A percentile compares a stretch with the other conserved stretches of the same genome.
These are phyloP conservation scores for Alternaria postmessia DNA, from an alignment of 2,329 filamentous ascomycete genomes.

Conservation along the genomic window DNA sequence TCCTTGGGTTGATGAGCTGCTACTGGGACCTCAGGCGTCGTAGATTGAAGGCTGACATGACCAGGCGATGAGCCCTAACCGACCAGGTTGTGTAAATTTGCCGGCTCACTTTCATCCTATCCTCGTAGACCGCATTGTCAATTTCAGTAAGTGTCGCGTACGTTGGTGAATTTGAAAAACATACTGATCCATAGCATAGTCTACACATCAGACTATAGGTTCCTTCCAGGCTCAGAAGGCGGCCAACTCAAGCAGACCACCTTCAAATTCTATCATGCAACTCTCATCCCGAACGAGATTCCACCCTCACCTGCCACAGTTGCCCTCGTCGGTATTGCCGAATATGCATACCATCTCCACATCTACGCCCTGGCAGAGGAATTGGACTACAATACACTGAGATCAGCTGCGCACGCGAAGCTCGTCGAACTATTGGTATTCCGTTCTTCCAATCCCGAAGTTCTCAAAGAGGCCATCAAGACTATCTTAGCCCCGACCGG, in stretches of 20 bases:
- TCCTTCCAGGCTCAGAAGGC: not conserved
- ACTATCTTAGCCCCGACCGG: not conserved
- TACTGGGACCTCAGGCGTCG: not conserved
- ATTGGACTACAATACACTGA: conserved; percentile 15
- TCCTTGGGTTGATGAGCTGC: not conserved
- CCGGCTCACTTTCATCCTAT: conserved; percentile 16
- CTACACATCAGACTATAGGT: conserved; percentile 22
- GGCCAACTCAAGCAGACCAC: not conserved
- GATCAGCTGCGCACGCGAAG: conserved; percentile 4
- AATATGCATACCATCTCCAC: conserved; percentile 16
- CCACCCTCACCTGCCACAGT: conserved; percentile 1
- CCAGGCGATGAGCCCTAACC: not conserved
- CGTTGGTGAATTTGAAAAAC: not conserved
- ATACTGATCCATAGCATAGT: conserved; percentile 1
- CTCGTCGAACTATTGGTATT: conserved; percentile 1
- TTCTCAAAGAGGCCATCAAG: conserved; percentile 3
- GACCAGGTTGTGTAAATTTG: conserved; percentile 7
- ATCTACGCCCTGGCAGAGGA: conserved; percentile 22
- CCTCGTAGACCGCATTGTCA: conserved; percentile 20
- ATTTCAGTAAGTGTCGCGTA: conserved; percentile 8
- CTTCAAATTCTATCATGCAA: conserved; percentile 8
- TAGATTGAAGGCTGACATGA: not conserved
- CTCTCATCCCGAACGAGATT: not conserved
- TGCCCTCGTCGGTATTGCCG: conserved; percentile 6
- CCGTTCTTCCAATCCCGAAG: not conserved